Base-by-base conservation (phyloP, 257 asterid species). In the Solanum habrochaites region DNA sequence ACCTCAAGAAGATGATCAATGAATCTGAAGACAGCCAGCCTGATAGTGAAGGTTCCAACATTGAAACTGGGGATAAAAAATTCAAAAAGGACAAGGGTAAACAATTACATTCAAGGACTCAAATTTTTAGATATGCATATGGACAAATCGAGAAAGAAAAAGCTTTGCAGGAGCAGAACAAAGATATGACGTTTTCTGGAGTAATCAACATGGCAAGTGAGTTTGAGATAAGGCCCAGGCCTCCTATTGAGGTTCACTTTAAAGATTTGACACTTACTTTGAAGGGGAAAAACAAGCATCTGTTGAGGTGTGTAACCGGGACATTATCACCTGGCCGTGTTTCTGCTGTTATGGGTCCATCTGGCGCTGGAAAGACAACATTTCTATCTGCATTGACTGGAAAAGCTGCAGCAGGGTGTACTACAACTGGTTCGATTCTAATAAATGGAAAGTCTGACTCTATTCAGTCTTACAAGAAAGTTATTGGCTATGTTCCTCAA, bases 281-380 rank as follows among this genome's bases (percentile, higher is more conserved):
- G 91, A 97, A 94, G 83, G 94, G 95, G 52, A 91, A 93, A 88
- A 92, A 93, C 89, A 94, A 90, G 85, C 93, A 89, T 87, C 95
- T 97, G 82, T 92, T 97, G 85, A 93, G 97, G 92, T 94, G 93
- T 47, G 90, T 95, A 83, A 94, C 91, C 2, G 99, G 99, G 37
- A 96, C 93, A 88, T 94, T 97, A 83, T 89, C 75, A 89, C 96
- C 98, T 40, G 96, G 98, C 87, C 94, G 96, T 27, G 95, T 97
- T 43, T 94, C 99, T 56, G 99, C 99, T 90, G 97, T 95, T 29
- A 97, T 97, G 99, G 99, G 99, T 29, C 99, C 98, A 20, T 97
- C 99, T 1, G 99, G 99, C 62, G 98, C 99, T 42, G 99, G 99
- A 42, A 97, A 97, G 90, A 97, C 99, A 56, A 97, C 99, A 87